phyloP scores from a whole-genome alignment of 805 yeast species.

The Wickerhamiella dianesei region DNA sequence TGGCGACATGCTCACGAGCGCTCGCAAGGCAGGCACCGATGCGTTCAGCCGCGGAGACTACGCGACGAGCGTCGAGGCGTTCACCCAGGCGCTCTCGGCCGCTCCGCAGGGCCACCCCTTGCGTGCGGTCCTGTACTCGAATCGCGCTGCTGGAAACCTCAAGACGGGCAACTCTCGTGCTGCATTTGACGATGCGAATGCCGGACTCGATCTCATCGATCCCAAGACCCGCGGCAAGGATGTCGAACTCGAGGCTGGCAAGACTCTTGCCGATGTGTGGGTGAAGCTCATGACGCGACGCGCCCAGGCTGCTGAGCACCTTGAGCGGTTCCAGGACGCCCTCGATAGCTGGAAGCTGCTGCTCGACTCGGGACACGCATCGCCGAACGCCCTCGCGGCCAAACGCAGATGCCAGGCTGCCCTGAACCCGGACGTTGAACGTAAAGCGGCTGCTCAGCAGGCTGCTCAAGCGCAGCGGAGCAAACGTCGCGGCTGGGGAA shows the following conservation, averaged over 20 bases:
- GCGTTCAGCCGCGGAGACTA: constrained; percentile 77
- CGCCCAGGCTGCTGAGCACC: constrained; percentile 75
- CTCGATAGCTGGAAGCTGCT: constrained; percentile 46
- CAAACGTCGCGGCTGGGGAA: constrained; percentile 18
- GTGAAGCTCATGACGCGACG: constrained; percentile 50
- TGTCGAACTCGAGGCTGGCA: constrained; percentile 36
- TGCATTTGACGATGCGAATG: constrained; percentile 35
- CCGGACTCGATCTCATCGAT: constrained; percentile 33
- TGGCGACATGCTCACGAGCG: constrained; percentile 20
- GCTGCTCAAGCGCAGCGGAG: constrained; percentile 3
- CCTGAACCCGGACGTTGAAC: constrained; percentile 38
- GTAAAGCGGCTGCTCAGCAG: constrained; percentile 12
- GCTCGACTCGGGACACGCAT: constrained; percentile 53
- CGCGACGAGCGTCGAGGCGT: constrained; percentile 45
- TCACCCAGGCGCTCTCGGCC: constrained; percentile 39
- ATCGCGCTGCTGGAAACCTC: constrained; percentile 51
- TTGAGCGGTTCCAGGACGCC: constrained; percentile 58
- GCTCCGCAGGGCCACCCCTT: constrained; percentile 54
- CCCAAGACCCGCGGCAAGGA: constrained; percentile 19
- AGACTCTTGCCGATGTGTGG: constrained; percentile 57
- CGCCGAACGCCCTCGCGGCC: constrained; percentile 59
- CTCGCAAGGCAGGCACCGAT: constrained; percentile 38
- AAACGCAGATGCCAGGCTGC: constrained; percentile 62
- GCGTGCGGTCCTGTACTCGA: constrained; percentile 57
- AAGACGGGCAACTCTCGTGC: constrained; percentile 58